These are phyloP conservation scores for Eremothecium coryli DNA, from an alignment of 1,139 yeast species.

Conservation along the genomic window DNA sequence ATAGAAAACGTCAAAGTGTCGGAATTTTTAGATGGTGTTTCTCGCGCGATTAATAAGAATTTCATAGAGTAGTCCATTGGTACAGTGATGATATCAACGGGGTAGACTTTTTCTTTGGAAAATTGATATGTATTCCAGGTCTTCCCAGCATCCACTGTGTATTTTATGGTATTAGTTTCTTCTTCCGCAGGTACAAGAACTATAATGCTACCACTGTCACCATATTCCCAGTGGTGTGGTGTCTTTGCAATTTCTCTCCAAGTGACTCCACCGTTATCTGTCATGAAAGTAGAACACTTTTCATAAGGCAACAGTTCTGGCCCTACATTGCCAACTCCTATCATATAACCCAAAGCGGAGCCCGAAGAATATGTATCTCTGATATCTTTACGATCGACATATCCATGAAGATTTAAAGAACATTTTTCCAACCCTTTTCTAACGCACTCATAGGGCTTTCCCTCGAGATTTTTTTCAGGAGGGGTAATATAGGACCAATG, in stretches of 20 bases:
- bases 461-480: slow-evolving; percentile 56
- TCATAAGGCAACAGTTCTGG: slow-evolving; percentile 41
- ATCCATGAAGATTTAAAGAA: slow-evolving; percentile 82
- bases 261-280: slow-evolving; percentile 80
- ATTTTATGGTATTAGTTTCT: slow-evolving; percentile 49
- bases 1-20: slow-evolving; percentile 42
- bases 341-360: slow-evolving; percentile 78
- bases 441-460: slow-evolving; percentile 46
- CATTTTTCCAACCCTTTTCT: slow-evolving; percentile 50
- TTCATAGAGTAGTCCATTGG: slow-evolving; percentile 82
- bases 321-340: slow-evolving; percentile 91
- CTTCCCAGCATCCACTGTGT: slow-evolving; percentile 72
- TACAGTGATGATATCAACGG: slow-evolving; percentile 76
- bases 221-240: slow-evolving; percentile 85
- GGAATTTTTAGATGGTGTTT: slow-evolving; percentile 34
- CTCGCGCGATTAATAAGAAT: slow-evolving; percentile 45
- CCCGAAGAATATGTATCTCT: slow-evolving; percentile 84
- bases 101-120: slow-evolving; percentile 43
- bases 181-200: slow-evolving; percentile 56
- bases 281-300: slow-evolving; percentile 61
- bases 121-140: slow-evolving; percentile 67
- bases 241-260: slow-evolving; percentile 79
- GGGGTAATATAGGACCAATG: slow-evolving; percentile 70
- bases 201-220: slow-evolving; percentile 85
- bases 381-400: slow-evolving; percentile 73